Evolutionary conservation across 352 stramenopile genomes (phyloP).

Genomic region (Phytophthora vignae): DNA sequence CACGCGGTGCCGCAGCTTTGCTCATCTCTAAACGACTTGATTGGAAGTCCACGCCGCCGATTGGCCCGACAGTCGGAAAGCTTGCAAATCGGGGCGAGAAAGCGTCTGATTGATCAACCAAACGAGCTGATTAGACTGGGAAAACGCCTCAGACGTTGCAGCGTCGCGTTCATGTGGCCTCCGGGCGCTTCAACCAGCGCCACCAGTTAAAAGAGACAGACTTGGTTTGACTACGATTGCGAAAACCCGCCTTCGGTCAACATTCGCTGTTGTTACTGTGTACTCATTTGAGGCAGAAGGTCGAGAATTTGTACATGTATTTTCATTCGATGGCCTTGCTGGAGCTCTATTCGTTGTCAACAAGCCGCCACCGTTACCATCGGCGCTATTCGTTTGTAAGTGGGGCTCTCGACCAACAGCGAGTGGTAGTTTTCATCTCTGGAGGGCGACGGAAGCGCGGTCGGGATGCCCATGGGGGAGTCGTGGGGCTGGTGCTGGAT

Average conservation of each 20-base stretch:
- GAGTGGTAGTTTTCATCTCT: slow-evolving; percentile 6
- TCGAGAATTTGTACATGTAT: too few relatives aligned
- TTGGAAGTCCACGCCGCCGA: slow-evolving; percentile 7
- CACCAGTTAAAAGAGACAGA: slow-evolving; percentile 4
- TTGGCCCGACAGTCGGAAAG: background rate
- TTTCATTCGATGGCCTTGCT: too few relatives aligned
- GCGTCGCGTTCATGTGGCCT: slow-evolving; percentile 9
- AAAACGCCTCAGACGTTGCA: background rate
- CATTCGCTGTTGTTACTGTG: background rate
- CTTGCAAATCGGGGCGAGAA: background rate
- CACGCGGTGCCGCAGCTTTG: background rate
- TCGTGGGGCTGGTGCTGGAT: background rate
- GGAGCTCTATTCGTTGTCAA: background rate
- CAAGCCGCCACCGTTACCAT: background rate
- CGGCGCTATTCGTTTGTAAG: background rate
- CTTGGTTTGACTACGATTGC: background rate
- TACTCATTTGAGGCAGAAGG: too few relatives aligned
- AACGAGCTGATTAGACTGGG: slow-evolving; percentile 30
- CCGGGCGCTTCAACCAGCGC: background rate
- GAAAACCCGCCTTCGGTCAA: background rate
- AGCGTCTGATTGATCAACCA: slow-evolving; percentile 25
- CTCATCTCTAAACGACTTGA: slow-evolving; percentile 17
- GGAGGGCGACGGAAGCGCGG: background rate
- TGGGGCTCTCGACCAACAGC: slow-evolving; percentile 7
- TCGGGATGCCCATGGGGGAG: background rate